Evolutionary conservation across 208 protist species (phyloP).

Genomic region (Wallacemonas sp.): DNA sequence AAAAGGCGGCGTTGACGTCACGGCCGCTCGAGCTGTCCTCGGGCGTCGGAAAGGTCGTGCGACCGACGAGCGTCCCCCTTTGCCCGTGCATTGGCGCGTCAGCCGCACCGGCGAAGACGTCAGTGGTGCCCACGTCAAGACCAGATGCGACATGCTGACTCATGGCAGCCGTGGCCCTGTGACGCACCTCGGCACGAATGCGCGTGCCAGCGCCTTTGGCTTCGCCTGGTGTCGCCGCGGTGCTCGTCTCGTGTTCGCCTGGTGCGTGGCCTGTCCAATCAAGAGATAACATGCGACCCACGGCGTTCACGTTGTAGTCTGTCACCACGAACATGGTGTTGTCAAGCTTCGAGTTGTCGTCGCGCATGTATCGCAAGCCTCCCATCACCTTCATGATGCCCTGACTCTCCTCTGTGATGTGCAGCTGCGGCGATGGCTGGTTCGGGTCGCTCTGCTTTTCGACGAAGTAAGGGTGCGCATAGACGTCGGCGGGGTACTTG

Average conservation of each 20-base stretch:
- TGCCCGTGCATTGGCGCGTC: not conserved
- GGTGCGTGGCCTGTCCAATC: not conserved
- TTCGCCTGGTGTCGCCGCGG: no score
- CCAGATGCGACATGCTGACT: not conserved
- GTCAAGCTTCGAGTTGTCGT: constrained; percentile 78
- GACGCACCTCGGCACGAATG: not conserved
- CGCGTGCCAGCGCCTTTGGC: no score
- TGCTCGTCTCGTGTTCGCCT: no score
- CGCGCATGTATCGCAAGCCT: constrained; percentile 81
- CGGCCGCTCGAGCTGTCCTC: constrained; percentile 28
- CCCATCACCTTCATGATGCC: constrained; percentile 79
- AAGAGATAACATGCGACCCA: constrained; percentile 49
- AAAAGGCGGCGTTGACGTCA: constrained; percentile 18
- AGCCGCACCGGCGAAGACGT: no score
- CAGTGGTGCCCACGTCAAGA: constrained; percentile 13
- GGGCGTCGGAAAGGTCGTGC: constrained; percentile 34
- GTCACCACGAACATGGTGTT: constrained; percentile 79
- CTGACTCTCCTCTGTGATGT: constrained; percentile 85
- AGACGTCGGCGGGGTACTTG: constrained; percentile 62
- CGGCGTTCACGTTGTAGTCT: constrained; percentile 51
- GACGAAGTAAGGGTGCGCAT: constrained; percentile 85
- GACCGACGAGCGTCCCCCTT: constrained; percentile 5
- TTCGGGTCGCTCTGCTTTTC: constrained; percentile 83
- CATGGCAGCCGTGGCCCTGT: no score
- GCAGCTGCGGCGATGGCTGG: constrained; percentile 80